A percentile compares a stretch with the other conserved stretches of the same genome.
These are phyloP conservation scores for Zasmidium cellare DNA, from an alignment of 2,329 filamentous ascomycete genomes.

Conservation along the genomic window DNA sequence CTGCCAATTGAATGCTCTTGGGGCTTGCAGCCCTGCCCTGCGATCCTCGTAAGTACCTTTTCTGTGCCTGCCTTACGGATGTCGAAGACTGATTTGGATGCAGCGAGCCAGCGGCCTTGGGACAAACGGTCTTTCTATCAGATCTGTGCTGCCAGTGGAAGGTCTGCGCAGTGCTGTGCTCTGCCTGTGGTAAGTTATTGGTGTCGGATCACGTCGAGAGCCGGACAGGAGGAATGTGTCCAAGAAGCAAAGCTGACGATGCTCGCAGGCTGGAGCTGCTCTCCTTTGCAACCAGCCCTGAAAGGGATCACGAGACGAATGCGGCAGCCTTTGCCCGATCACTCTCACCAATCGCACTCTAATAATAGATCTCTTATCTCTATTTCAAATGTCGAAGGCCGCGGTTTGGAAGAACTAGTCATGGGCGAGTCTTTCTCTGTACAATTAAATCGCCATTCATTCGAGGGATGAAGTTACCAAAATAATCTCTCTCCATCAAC, in stretches of 20 bases:
- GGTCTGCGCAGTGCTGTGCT: neutral
- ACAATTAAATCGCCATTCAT: too few relatives aligned
- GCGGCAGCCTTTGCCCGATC: too few relatives aligned
- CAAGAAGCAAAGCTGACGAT: neutral
- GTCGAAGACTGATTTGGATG: neutral
- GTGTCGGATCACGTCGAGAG: too few relatives aligned
- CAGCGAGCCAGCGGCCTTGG: neutral
- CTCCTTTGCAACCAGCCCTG: neutral
- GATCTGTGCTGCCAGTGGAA: neutral
- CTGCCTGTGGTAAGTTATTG: neutral
- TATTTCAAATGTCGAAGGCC: too few relatives aligned
- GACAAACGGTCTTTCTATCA: neutral
- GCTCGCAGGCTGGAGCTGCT: neutral
- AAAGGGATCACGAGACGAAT: too few relatives aligned
- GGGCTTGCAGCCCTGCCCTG: neutral
- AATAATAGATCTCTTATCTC: too few relatives aligned
- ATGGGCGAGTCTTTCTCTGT: too few relatives aligned
- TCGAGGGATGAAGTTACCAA: too few relatives aligned
- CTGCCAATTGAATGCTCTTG: neutral
- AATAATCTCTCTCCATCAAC: too few relatives aligned
- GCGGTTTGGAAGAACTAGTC: too few relatives aligned
- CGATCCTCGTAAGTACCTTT: neutral
- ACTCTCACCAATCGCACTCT: too few relatives aligned
- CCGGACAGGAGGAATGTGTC: too few relatives aligned
- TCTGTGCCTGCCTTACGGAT: neutral